Evolutionary conservation across 73 alveolate genomes (phyloP).

Genomic region (Paramecium caudatum): DNA sequence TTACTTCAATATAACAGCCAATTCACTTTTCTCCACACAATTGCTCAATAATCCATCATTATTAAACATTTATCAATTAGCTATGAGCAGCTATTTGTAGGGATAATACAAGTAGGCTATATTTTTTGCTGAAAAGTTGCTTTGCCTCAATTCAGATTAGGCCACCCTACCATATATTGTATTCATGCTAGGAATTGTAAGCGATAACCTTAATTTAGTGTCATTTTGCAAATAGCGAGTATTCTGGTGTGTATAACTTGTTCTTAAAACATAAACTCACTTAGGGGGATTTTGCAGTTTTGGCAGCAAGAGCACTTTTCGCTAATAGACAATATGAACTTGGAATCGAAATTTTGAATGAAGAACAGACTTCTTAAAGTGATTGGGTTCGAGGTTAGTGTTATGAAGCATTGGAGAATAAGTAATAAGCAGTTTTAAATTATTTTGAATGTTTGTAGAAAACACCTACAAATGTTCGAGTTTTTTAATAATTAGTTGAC

Average conservation of each 20-base stretch:
- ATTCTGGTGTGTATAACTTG: slow-evolving; percentile 48
- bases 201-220: slow-evolving; percentile 27
- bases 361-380: slow-evolving; percentile 18
- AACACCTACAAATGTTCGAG: slow-evolving; percentile 74
- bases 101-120: slow-evolving; percentile 47
- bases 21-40: not conserved
- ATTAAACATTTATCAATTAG: slow-evolving; percentile 34
- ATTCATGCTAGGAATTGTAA: slow-evolving; percentile 42
- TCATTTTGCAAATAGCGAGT: slow-evolving; percentile 33
- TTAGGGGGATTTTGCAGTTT: slow-evolving; percentile 42
- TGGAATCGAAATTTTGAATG: slow-evolving; percentile 37
- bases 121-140: slow-evolving; percentile 67
- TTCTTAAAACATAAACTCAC: not conserved
- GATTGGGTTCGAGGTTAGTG: slow-evolving; percentile 75
- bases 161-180: slow-evolving; percentile 1
- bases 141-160: slow-evolving; percentile 29
- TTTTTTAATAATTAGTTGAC: slow-evolving; percentile 69
- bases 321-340: slow-evolving; percentile 56
- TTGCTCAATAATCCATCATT: slow-evolving; percentile 52
- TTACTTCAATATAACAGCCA: slow-evolving; percentile 13
- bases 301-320: slow-evolving; percentile 56
- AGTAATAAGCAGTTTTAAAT: slow-evolving; percentile 70
- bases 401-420: slow-evolving; percentile 76
- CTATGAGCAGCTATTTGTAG: slow-evolving; percentile 18
- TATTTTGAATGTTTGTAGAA: slow-evolving; percentile 68